Base-by-base conservation (phyloP, 768 basidiomycete species). In the Mycena sanguinolenta region DNA sequence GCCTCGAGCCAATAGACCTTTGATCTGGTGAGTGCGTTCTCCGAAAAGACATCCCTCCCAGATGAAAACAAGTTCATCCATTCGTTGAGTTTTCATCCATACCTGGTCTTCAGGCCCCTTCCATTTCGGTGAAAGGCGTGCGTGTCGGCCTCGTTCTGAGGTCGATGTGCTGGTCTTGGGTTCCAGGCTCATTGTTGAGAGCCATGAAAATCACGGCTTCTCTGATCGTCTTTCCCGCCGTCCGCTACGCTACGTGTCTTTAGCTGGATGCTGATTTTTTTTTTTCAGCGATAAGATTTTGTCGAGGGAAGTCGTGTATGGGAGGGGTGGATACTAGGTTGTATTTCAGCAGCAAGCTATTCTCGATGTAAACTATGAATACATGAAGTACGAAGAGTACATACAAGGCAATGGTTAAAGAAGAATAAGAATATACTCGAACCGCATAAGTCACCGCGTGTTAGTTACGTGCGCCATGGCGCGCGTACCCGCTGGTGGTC, bases 61-160 rank as follows among this genome's bases (percentile, higher is more conserved):
- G 66, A 67, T 61, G 66, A 67, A 67, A 67, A 60, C 59, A 67
- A 67, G 66, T 67, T 60, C 66, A 67, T 67, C 66, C 66, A 67
- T 67, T 67, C 66, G 66, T 67, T 67, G 66, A 67, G 59, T 55
- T 36, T 58, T 67, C 66, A 32, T 60, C 30, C n/a, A 36, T 54
- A 42, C 58, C 59, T 55, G 39, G 14, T 10, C 39, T 54, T 50
- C 39, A 16, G 59, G 12, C 30, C 66, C 52, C 59, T 67, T 61
- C 39, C 58, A 55, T 61, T n/a, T 54, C 59, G 59, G 13, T 55
- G 59, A 39, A 42, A 34, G 66, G 66, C 23, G 66, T 55, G 66
- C 21, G 38, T 42, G 66, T 46, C 61, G 66, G 36, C 39, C 66
- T 67, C 66, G 66, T 67, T 67, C 59, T 67, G 66, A 60, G 66